phyloP scores from a whole-genome alignment of 176 grass and related monocot species.

The Aegilops bicornis region DNA sequence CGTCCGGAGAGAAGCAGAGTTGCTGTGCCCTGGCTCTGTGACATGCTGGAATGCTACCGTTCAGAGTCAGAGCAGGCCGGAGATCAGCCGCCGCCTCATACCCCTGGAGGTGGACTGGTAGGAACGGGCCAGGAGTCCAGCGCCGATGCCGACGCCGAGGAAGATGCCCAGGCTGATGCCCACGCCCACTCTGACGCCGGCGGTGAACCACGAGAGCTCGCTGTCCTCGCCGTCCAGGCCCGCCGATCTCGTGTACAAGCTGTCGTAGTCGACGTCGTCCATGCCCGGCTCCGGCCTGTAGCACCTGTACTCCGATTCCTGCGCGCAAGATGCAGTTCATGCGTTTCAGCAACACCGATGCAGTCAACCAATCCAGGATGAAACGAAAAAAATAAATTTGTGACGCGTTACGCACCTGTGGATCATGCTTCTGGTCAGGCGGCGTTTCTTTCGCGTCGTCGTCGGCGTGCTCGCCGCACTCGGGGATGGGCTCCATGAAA shows the following conservation, averaged over 20 bases:
- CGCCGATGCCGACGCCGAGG: constrained; percentile 75
- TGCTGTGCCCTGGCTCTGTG: neutral
- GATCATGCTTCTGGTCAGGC: neutral
- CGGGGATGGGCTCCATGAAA: constrained; percentile 60
- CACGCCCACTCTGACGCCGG: constrained; percentile 75
- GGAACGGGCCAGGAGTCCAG: constrained; percentile 62
- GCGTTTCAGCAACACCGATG: neutral
- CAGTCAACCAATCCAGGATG: neutral
- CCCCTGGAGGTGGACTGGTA: constrained; percentile 70
- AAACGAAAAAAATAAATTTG: neutral
- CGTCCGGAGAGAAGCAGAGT: neutral
- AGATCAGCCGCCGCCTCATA: constrained; percentile 56
- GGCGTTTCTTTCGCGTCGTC: constrained; percentile 7
- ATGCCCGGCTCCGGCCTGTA: constrained; percentile 47
- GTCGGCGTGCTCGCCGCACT: constrained; percentile 43
- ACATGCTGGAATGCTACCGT: neutral
- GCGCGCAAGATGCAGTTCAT: neutral
- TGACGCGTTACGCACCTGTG: neutral
- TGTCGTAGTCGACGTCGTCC: constrained; percentile 28
- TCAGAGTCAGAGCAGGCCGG: constrained; percentile 29
- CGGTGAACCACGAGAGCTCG: constrained; percentile 80
- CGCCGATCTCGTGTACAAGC: constrained; percentile 23
- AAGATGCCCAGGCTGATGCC: constrained; percentile 82
- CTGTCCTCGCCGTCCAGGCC: constrained; percentile 33
- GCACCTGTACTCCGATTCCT: constrained; percentile 56